Base-by-base conservation (phyloP, 306 rosid species). In the Cotoneaster glaucophyllus region DNA sequence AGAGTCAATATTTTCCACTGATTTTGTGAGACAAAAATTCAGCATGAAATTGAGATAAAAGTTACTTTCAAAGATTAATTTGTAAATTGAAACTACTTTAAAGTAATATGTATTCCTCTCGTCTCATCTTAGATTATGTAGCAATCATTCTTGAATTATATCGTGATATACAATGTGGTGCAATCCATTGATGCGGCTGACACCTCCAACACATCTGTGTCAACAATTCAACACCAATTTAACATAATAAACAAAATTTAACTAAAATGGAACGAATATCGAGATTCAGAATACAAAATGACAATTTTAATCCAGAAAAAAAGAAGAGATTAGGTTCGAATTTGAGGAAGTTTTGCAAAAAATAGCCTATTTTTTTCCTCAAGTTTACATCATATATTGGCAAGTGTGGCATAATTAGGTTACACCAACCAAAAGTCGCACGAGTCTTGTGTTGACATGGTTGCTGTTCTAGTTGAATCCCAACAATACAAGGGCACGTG, bases 401-500 rank as follows among this genome's bases (percentile, higher is more conserved):
- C 54, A 15, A 48, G 8, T 48, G 54, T 15, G 17, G 54, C 54
- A 48, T 14, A 48, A 48, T 48, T 48, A 48, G 54, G 54, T 48
- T 48, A 48, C 54, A 48, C 21, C 21, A 48, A 48, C 54, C 54
- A 48, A 48, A 48, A 56, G 26, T 56, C 14, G 13, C 28, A 56
- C 62, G 62, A 19, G 62, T 56, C 28, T 56, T 56, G 12, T 19
- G 62, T 14, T 21, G 8, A 48, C 26, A 56, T 56, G 3, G 26
- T 56, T 56, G 25, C 62, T 22, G 13, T n/a, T 56, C 12, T 56
- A 8, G 22, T 56, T 9, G 24, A 21, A n/a, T n/a, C 62, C 13
- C 69, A 25, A 58, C 57, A 62, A 31, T 62, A 44, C 68, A 62
- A 62, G 15, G 8, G 45, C 78, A 62, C 61, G 48, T 63, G 78